Base-by-base conservation (phyloP, 192 early-diverging fungal species). In the Linnemannia elongata region DNA sequence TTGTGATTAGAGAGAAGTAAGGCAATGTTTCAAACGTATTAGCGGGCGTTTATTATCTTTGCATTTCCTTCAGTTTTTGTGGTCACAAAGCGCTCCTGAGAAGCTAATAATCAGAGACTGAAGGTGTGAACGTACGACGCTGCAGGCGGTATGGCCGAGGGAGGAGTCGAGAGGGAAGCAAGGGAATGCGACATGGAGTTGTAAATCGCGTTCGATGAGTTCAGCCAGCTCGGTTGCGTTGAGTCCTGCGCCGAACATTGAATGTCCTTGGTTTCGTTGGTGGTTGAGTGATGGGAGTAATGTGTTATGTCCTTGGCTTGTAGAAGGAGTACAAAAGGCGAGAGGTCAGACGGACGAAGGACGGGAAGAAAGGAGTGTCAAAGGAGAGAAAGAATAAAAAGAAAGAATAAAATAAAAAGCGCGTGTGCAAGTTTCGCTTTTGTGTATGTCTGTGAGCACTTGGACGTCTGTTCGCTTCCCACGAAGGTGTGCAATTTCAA, bases 111-210 rank as follows among this genome's bases (percentile, higher is more conserved):
- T 66, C 9, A 10, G 60, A 33, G 33, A 13, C 12, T 3, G 3
- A 39, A 39, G n/a, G 12, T 33, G 10, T 33, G 60, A 66, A 33
- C 74, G 54, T 91, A 92, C 92, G 79, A 93, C 90, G 73, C 91
- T 91, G 77, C 92, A 93, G 0, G 90, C 91, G 18, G 88, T 89
- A 33, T 88, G 81, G 13, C 91, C 90, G 18, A 85, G 76, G 24
- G 88, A 57, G 20, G 88, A 82, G 68, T 90, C 90, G 24, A 88
- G 89, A 9, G 91, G 87, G 55, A 91, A 92, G 60, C 88, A 90
- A 10, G 92, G 91, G 86, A 93, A 93, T 0, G 91, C 92, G 30
- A 92, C 84, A 72, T 92, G 88, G 3, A 93, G 88, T 35, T 89
- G 77, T n/a, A 93, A 78, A 71, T 93, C 91, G 44, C 88, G 54